Evolutionary conservation across 331 rosid species (phyloP).

Genomic region (Acacia pycnantha): DNA sequence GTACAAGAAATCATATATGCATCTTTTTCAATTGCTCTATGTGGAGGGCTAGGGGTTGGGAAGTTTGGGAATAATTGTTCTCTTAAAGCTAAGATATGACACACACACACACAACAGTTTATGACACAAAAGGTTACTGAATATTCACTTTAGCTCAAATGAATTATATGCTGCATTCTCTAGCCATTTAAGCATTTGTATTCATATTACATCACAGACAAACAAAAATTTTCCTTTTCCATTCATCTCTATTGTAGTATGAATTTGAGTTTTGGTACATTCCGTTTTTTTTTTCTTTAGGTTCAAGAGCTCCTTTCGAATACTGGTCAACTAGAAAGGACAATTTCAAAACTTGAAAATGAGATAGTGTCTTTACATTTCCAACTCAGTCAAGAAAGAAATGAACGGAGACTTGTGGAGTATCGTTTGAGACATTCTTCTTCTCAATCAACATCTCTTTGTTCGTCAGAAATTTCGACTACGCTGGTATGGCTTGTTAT

Average conservation of each 20-base stretch:
- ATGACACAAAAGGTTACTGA: neutral
- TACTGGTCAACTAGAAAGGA: constrained; percentile 50
- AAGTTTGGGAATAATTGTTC: neutral
- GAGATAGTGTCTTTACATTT: constrained; percentile 71
- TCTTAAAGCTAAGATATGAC: neutral
- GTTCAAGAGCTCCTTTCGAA: constrained; percentile 61
- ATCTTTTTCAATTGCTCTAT: neutral
- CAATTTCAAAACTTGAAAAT: constrained; percentile 57
- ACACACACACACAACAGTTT: neutral
- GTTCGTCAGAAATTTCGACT: constrained; percentile 36
- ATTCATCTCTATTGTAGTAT: neutral
- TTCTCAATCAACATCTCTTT: constrained; percentile 45
- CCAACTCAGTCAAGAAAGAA: constrained; percentile 80
- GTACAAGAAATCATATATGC: neutral
- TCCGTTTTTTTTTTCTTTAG: constrained; percentile 30
- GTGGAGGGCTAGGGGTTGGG: neutral
- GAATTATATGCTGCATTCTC: neutral
- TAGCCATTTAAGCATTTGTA: neutral
- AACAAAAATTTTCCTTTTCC: neutral
- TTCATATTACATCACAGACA: neutral
- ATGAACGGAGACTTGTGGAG: constrained; percentile 72
- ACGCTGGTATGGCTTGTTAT: constrained; percentile 31
- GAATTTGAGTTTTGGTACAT: neutral
- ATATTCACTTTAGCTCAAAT: neutral
- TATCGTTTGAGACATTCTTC: constrained; percentile 57